Conservation (phyloP, 306 rosid species). For the Inga leiocalycina region DNA sequence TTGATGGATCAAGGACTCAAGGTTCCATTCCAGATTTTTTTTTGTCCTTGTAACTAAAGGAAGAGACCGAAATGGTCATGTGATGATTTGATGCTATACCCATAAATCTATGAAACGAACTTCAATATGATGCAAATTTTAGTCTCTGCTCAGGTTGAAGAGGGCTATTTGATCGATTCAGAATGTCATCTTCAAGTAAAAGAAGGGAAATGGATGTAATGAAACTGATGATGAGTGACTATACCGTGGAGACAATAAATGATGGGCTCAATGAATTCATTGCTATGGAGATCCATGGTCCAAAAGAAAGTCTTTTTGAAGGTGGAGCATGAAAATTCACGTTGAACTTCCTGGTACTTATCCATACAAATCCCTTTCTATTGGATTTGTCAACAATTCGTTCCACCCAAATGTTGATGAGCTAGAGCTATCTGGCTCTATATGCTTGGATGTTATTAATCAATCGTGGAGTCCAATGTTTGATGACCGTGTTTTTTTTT, state of each 20-base stretch:
- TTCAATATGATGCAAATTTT: constrained; percentile 12
- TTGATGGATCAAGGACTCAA: too few species aligned
- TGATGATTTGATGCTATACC: too few species aligned
- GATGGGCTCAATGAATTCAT: constrained; percentile 94
- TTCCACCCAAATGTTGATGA: too few species aligned
- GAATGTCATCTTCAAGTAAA: constrained; percentile 99
- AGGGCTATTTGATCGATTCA: constrained; percentile 37
- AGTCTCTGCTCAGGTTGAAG: constrained; percentile 50
- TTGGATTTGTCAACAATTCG: too few species aligned
- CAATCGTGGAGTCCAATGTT: constrained; percentile 99
- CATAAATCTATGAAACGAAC: too few species aligned
- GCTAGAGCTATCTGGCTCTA: constrained; percentile 99
- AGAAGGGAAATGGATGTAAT: constrained; percentile 99
- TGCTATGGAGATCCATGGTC: constrained; percentile 92
- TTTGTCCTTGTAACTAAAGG: too few species aligned
- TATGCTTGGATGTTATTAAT: constrained; percentile 96
- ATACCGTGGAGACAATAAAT: too few species aligned
- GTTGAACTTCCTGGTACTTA: constrained; percentile 98
- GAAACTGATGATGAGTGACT: too few species aligned
- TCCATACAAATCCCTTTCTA: too few species aligned
- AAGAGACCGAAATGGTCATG: too few species aligned
- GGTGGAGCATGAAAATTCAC: constrained; percentile 91
- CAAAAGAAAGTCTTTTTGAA: constrained; percentile 97
- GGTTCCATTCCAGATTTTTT: too few species aligned
- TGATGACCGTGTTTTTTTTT: constrained; percentile 38